A percentile compares a stretch with the other conserved stretches of the same genome.
Conservation (phyloP, 192 early-diverging fungal species). For the Thoreauomyces humboldtii region DNA sequence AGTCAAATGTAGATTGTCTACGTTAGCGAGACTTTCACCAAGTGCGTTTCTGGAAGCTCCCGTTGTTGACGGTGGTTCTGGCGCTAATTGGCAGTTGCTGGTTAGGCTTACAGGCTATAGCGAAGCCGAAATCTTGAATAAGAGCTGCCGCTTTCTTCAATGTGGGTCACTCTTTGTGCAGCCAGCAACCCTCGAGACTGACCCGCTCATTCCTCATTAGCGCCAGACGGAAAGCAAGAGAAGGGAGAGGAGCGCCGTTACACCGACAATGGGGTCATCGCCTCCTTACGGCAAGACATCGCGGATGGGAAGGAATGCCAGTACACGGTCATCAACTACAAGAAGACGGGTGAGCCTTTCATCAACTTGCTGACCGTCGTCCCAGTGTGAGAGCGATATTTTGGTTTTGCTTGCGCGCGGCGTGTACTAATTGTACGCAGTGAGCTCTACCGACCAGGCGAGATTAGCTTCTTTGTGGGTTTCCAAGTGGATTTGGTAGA, state of each 20-base stretch:
- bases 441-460: conserved; percentile 36
- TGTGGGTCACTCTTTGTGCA: conserved; percentile 3
- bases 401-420: too few species aligned
- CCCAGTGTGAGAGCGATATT: conserved; percentile 52
- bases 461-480: conserved; percentile 63
- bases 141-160: conserved; percentile 54
- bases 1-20: conserved; percentile 48
- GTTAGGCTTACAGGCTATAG: conserved; percentile 51
- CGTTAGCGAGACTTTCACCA: conserved; percentile 60
- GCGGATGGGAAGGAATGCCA: conserved; percentile 58
- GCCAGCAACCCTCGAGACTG: too few species aligned
- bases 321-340: conserved; percentile 66
- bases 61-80: neutral
- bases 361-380: conserved; percentile 68
- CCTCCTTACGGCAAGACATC: conserved; percentile 51
- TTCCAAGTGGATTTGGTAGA: conserved; percentile 68
- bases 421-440: neutral
- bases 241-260: conserved; percentile 41
- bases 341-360: conserved; percentile 57
- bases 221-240: conserved; percentile 45
- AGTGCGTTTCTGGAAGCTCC: conserved; percentile 15
- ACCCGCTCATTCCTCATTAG: neutral
- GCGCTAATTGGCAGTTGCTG: neutral
- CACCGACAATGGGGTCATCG: conserved; percentile 38
- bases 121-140: conserved; percentile 39